A percentile compares a stretch with the other conserved stretches of the same genome.
Evolutionary conservation across 2,329 filamentous ascomycete genomes (phyloP).

Genomic region (Leptographium lundbergii): DNA sequence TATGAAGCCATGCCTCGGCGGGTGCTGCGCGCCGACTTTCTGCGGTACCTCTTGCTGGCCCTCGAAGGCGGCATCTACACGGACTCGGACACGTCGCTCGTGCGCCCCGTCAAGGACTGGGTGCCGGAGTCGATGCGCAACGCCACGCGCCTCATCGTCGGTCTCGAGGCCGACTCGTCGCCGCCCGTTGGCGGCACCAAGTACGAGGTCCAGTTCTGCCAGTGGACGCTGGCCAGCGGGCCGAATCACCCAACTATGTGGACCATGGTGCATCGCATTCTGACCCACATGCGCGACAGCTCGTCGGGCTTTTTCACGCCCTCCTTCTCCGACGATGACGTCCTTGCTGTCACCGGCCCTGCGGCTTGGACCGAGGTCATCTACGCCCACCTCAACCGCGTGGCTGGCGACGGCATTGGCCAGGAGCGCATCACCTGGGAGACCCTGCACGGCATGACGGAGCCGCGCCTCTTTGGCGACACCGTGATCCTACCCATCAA

Average conservation of each 20-base stretch:
- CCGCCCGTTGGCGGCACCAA: constrained; percentile 15
- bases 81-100: constrained; percentile 45
- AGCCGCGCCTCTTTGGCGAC: constrained; percentile 13
- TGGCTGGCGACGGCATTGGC: constrained; percentile 9
- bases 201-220: constrained; percentile 21
- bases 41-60: constrained; percentile 18
- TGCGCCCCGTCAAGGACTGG: constrained; percentile 28
- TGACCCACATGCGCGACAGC: constrained; percentile 5
- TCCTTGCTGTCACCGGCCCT: constrained; percentile 19
- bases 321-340: constrained; percentile 15
- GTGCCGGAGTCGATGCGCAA: constrained; percentile 12
- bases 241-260: constrained; percentile 19
- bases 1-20: constrained; percentile 11
- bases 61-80: constrained; percentile 33
- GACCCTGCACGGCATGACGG: constrained; percentile 9
- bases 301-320: background rate
- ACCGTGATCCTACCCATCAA: constrained; percentile 14
- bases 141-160: constrained; percentile 16
- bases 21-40: constrained; percentile 14
- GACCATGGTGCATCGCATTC: constrained; percentile 17
- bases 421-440: constrained; percentile 7
- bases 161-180: constrained; percentile 20
- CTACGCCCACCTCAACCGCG: constrained; percentile 15
- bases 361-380: constrained; percentile 21
- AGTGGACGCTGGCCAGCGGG: constrained; percentile 22